These are phyloP conservation scores for Populus alba DNA, from an alignment of 345 rosid genomes.

Conservation along the genomic window DNA sequence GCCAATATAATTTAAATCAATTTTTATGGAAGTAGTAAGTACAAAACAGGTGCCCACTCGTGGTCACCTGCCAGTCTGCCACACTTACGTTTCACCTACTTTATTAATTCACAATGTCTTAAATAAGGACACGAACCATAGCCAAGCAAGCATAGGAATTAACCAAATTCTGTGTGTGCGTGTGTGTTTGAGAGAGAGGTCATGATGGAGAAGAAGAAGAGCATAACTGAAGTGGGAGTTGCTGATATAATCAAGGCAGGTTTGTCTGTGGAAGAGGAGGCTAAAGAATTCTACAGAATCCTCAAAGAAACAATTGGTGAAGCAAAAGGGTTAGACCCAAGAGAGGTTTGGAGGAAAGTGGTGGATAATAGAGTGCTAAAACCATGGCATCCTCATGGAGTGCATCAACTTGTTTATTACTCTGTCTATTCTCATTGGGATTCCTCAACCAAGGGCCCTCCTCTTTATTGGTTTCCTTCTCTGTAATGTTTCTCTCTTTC, in stretches of 20 bases:
- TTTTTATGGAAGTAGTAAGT: too few relatives aligned
- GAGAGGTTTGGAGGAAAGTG: slow-evolving; percentile 59
- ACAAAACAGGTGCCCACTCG: too few relatives aligned
- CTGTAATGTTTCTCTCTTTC: slow-evolving; percentile 36
- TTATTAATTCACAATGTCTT: too few relatives aligned
- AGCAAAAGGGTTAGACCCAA: slow-evolving; percentile 34
- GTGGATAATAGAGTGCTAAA: slow-evolving; percentile 43
- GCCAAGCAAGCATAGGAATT: too few relatives aligned
- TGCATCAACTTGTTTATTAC: slow-evolving; percentile 74
- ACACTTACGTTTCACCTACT: too few relatives aligned
- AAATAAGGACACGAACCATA: too few relatives aligned
- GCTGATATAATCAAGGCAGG: slow-evolving; percentile 57
- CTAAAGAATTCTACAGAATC: slow-evolving; percentile 33
- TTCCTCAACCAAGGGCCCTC: slow-evolving; percentile 56
- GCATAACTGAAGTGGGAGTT: slow-evolving; percentile 40
- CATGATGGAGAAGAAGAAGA: slow-evolving; percentile 19
- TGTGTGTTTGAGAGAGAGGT: not conserved
- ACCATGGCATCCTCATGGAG: slow-evolving; percentile 66
- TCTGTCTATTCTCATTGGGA: slow-evolving; percentile 71
- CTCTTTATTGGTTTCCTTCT: slow-evolving; percentile 87
- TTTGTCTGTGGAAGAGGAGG: slow-evolving; percentile 37
- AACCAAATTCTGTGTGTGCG: too few relatives aligned
- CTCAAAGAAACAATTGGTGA: slow-evolving; percentile 31
- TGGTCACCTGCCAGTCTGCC: too few relatives aligned
- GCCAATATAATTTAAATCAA: too few relatives aligned